phyloP scores from a whole-genome alignment of 345 rosid species.

The Abelmoschus esculentus region DNA sequence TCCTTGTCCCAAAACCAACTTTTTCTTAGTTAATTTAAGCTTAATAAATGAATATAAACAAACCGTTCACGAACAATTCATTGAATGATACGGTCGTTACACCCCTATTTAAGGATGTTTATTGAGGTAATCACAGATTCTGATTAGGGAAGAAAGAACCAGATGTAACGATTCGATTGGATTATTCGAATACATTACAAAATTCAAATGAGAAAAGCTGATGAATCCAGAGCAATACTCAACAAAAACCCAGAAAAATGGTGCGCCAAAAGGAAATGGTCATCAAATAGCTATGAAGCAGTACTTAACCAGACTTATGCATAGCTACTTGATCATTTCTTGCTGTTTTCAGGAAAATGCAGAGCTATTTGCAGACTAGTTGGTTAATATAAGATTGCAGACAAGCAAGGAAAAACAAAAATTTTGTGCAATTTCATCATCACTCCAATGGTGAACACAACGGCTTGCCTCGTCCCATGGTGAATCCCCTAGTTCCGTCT shows the following conservation, averaged over 20 bases:
- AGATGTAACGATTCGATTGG: neutral
- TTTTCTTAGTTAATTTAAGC: neutral
- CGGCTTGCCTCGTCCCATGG: constrained; percentile 88
- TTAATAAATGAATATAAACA: no score
- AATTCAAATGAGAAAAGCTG: neutral
- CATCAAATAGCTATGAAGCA: no score
- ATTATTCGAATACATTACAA: neutral
- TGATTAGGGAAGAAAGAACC: no score
- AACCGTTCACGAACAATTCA: no score
- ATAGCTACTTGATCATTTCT: neutral
- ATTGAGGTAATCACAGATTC: no score
- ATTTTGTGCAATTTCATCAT: neutral
- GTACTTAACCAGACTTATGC: neutral
- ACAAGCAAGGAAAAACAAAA: neutral
- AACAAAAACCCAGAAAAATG: no score
- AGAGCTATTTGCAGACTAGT: neutral
- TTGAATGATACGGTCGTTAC: no score
- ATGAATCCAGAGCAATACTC: no score
- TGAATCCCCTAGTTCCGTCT: constrained; percentile 77
- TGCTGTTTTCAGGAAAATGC: neutral
- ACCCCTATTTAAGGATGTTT: no score
- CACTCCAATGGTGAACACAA: constrained; percentile 1
- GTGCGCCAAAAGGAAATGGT: no score
- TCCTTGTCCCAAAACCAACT: neutral
- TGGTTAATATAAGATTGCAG: neutral